These are phyloP conservation scores for Discostella pseudostelligera DNA, from an alignment of 108 stramenopile species.

Conservation along the genomic window DNA sequence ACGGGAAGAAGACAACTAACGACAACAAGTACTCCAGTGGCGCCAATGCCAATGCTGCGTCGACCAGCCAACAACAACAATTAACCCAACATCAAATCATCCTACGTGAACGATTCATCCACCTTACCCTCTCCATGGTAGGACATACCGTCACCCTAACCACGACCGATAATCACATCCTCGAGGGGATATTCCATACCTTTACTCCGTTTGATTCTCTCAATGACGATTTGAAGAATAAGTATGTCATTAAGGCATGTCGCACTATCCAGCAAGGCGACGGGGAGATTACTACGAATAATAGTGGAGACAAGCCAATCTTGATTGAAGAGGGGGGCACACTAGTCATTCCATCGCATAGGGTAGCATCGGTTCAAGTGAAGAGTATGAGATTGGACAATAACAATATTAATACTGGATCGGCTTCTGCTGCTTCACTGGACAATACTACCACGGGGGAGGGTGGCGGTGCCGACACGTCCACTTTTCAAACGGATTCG, in stretches of 20 bases:
- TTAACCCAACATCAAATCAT: constrained; percentile 1
- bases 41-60: constrained; percentile 3
- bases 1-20: background rate
- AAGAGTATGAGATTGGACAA: constrained; percentile 59
- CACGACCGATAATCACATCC: constrained; percentile 54
- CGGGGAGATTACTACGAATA: background rate
- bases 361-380: constrained; percentile 57
- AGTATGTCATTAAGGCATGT: constrained; percentile 68
- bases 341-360: constrained; percentile 48
- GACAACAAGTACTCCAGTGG: background rate
- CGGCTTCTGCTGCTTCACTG: background rate
- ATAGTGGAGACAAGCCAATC: background rate
- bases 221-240: constrained; percentile 45
- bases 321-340: constrained; percentile 55
- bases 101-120: constrained; percentile 69
- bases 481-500: constrained; percentile 60
- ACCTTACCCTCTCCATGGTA: constrained; percentile 59
- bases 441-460: constrained; percentile 8
- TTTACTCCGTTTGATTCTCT: constrained; percentile 62
- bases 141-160: constrained; percentile 62
- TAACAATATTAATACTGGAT: background rate
- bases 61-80: constrained; percentile 10
- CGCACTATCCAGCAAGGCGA: constrained; percentile 25
- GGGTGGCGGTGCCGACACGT: constrained; percentile 15
- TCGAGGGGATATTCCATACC: constrained; percentile 78